A percentile compares a stretch with the other conserved stretches of the same genome.
phyloP scores from a whole-genome alignment of 495 filamentous ascomycete genomes.

The Corynascus novoguineensis region DNA sequence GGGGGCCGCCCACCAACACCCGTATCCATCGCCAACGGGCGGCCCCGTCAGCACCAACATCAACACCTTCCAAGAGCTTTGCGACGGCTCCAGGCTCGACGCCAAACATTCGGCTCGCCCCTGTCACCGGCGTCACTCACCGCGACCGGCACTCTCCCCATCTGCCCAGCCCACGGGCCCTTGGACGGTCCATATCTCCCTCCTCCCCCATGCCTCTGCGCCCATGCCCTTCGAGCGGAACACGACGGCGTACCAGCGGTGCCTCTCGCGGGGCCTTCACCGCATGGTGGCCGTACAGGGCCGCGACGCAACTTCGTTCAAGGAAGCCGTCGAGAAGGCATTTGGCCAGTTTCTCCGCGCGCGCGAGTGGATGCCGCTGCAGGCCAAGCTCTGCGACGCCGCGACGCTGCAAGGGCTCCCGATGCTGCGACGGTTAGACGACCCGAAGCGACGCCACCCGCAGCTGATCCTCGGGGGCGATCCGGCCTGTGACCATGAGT shows the following conservation, averaged over 20 bases:
- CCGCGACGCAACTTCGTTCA: constrained; percentile 44
- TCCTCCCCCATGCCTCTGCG: constrained; percentile 46
- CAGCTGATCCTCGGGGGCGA: not conserved
- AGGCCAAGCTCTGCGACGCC: constrained; percentile 52
- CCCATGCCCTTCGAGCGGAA: constrained; percentile 56
- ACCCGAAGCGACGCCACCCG: constrained; percentile 7
- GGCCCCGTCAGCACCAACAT: constrained; percentile 11
- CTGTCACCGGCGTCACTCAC: not conserved
- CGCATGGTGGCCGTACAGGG: constrained; percentile 47
- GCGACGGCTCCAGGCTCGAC: constrained; percentile 17
- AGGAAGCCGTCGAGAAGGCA: constrained; percentile 40
- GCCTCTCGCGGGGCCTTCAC: constrained; percentile 51
- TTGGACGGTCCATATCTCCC: constrained; percentile 54
- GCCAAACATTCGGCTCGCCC: constrained; percentile 10
- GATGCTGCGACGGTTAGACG: constrained; percentile 48
- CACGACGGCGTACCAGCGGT: constrained; percentile 53
- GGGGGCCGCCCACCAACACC: constrained; percentile 21
- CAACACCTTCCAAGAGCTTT: constrained; percentile 11
- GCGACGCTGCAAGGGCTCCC: constrained; percentile 48
- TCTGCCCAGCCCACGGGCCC: constrained; percentile 26
- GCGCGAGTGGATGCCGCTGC: constrained; percentile 49
- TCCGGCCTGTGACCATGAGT: constrained; percentile 39
- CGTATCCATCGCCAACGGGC: constrained; percentile 20
- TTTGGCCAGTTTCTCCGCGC: constrained; percentile 46
- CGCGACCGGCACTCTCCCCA: constrained; percentile 8